phyloP scores from a whole-genome alignment of 352 stramenopile species.

The Plasmopara muralis region DNA sequence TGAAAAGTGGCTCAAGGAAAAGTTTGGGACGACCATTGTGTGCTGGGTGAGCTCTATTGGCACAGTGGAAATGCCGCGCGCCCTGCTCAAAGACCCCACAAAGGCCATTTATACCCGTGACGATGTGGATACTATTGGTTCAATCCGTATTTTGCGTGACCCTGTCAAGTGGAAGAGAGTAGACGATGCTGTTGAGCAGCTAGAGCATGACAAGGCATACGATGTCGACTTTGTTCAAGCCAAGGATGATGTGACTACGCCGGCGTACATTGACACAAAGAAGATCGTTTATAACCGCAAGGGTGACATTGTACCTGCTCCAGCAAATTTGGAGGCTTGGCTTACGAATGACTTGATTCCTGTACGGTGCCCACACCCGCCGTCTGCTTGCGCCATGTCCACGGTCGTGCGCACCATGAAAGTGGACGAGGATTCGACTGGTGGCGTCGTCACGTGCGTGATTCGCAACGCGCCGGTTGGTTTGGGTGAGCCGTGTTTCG shows the following conservation, averaged over 20 bases:
- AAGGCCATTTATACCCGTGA: slow-evolving; percentile 67
- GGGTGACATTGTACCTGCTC: slow-evolving; percentile 49
- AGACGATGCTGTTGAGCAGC: slow-evolving; percentile 38
- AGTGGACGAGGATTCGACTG: slow-evolving; percentile 84
- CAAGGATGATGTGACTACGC: slow-evolving; percentile 48
- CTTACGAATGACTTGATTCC: slow-evolving; percentile 83
- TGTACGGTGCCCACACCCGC: slow-evolving; percentile 92
- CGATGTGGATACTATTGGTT: slow-evolving; percentile 79
- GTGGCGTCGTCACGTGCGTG: slow-evolving; percentile 95
- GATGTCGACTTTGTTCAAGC: slow-evolving; percentile 62
- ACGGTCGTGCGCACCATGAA: slow-evolving; percentile 92
- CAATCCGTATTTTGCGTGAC: slow-evolving; percentile 73
- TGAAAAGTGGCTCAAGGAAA: slow-evolving; percentile 91
- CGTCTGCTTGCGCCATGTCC: slow-evolving; percentile 92
- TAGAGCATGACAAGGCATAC: slow-evolving; percentile 59
- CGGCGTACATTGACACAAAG: slow-evolving; percentile 92
- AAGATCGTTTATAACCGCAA: slow-evolving; percentile 86
- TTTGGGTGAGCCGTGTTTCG: slow-evolving; percentile 97
- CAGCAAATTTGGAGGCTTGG: slow-evolving; percentile 51
- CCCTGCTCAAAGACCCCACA: slow-evolving; percentile 58
- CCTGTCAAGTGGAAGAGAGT: slow-evolving; percentile 54
- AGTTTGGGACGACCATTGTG: slow-evolving; percentile 88
- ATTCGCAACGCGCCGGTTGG: slow-evolving; percentile 95
- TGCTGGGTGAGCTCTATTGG: slow-evolving; percentile 87
- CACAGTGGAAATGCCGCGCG: slow-evolving; percentile 74